These are phyloP conservation scores for Candida railenensis DNA, from an alignment of 805 yeast species.

Conservation along the genomic window DNA sequence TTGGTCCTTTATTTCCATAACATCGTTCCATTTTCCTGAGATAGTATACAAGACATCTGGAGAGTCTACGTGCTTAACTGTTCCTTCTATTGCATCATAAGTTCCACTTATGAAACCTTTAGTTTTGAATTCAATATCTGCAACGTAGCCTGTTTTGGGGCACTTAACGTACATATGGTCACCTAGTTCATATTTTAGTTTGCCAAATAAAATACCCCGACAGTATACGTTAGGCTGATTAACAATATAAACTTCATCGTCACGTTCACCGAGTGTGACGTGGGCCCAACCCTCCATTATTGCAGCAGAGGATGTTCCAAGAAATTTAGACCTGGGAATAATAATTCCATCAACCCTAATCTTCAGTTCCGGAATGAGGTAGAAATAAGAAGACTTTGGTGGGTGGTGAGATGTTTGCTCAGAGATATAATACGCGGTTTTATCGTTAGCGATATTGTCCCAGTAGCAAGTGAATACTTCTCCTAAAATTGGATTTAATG, in stretches of 20 bases:
- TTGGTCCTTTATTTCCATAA: slow-evolving; percentile 60
- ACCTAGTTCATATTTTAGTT: slow-evolving; percentile 85
- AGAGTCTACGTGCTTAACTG: slow-evolving; percentile 45
- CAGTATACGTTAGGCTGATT: slow-evolving; percentile 97
- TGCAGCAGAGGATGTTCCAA: slow-evolving; percentile 96
- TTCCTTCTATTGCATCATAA: slow-evolving; percentile 85
- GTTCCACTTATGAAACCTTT: slow-evolving; percentile 93
- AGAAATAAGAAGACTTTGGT: slow-evolving; percentile 94
- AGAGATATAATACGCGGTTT: slow-evolving; percentile 77
- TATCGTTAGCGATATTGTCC: slow-evolving; percentile 72
- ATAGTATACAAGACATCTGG: slow-evolving; percentile 60
- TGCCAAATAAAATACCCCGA: slow-evolving; percentile 89
- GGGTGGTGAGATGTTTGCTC: slow-evolving; percentile 99
- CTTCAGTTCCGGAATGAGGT: slow-evolving; percentile 73
- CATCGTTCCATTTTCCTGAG: slow-evolving; percentile 92
- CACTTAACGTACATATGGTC: slow-evolving; percentile 84
- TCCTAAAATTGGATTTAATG: slow-evolving; percentile 91
- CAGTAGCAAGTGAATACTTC: slow-evolving; percentile 90
- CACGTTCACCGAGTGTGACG: slow-evolving; percentile 62
- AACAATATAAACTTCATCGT: slow-evolving; percentile 71
- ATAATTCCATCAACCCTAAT: slow-evolving; percentile 88
- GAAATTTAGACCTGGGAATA: slow-evolving; percentile 81
- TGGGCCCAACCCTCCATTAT: slow-evolving; percentile 91
- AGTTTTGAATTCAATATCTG: slow-evolving; percentile 90
- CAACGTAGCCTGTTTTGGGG: slow-evolving; percentile 53